Percentiles rank a stretch among this genome's conserved stretches.
Conservation (phyloP, 1,139 yeast genomes). For the Starmera stellimalicola region DNA sequence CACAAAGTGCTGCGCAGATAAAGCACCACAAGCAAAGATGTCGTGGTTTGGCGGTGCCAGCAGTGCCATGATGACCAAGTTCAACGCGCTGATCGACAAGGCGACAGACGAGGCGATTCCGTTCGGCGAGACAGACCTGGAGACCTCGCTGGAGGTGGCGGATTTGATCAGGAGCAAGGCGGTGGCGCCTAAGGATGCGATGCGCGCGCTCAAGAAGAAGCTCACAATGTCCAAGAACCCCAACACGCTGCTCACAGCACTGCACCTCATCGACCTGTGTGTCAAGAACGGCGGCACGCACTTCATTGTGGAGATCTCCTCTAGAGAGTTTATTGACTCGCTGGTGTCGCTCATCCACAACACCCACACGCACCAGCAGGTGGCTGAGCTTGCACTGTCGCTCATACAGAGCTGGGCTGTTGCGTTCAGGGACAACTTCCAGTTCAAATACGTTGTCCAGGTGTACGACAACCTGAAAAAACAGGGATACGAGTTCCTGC, state of each 20-base stretch:
- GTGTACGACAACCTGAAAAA: slow-evolving; percentile 49
- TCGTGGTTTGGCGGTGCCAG: no score
- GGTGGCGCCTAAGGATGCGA: slow-evolving; percentile 74
- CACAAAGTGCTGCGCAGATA: no score
- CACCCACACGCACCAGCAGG: slow-evolving; percentile 32
- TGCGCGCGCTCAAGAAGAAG: slow-evolving; percentile 74
- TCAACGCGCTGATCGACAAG: slow-evolving; percentile 49
- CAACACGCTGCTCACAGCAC: slow-evolving; percentile 62
- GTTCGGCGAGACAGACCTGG: slow-evolving; percentile 80
- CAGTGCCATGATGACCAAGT: no score
- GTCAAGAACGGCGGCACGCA: slow-evolving; percentile 91
- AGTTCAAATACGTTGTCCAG: slow-evolving; percentile 54
- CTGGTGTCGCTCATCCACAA: slow-evolving; percentile 33
- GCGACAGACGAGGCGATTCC: slow-evolving; percentile 91
- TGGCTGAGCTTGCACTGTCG: slow-evolving; percentile 50
- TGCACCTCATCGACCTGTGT: slow-evolving; percentile 76
- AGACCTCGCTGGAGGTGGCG: slow-evolving; percentile 76
- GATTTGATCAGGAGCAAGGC: slow-evolving; percentile 81
- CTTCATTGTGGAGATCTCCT: slow-evolving; percentile 68
- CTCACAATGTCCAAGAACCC: slow-evolving; percentile 60
- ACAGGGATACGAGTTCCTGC: slow-evolving; percentile 66
- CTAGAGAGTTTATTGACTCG: slow-evolving; percentile 82
- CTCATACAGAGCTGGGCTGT: slow-evolving; percentile 71
- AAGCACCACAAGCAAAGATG: no score
- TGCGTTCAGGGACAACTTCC: slow-evolving; percentile 63